Percentiles rank a stretch among this genome's conserved stretches.
Evolutionary conservation across 805 yeast genomes (phyloP).

Genomic region (Monosporozyma servazzii): DNA sequence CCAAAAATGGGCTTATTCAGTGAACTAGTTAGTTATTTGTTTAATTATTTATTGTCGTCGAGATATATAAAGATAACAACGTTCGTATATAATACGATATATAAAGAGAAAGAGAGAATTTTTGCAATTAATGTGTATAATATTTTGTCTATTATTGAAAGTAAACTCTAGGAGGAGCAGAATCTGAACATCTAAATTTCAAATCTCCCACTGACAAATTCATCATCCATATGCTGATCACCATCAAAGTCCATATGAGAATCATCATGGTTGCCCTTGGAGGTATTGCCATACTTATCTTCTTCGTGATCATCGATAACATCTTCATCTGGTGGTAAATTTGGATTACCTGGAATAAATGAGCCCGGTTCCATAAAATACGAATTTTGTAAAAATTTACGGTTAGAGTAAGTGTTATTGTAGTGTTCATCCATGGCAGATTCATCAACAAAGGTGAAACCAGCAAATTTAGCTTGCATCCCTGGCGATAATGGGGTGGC

Average conservation of each 20-base stretch:
- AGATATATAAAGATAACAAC: neutral
- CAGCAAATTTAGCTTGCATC: slow-evolving; percentile 91
- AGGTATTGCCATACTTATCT: neutral
- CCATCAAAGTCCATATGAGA: slow-evolving; percentile 31
- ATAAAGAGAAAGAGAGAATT: neutral
- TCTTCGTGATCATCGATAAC: slow-evolving; percentile 43
- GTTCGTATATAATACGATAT: neutral
- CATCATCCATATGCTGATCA: slow-evolving; percentile 63
- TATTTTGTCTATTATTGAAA: neutral
- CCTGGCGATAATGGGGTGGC: slow-evolving; percentile 81
- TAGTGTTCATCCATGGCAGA: slow-evolving; percentile 85
- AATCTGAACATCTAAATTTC: slow-evolving; percentile 39
- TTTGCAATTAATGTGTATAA: neutral
- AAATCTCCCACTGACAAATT: slow-evolving; percentile 82
- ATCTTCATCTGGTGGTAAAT: slow-evolving; percentile 74
- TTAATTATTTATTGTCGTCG: neutral
- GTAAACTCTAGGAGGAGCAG: neutral
- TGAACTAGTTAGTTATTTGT: too few species aligned
- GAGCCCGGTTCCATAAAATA: slow-evolving; percentile 51
- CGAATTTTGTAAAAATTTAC: slow-evolving; percentile 31
- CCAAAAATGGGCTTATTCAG: too few species aligned
- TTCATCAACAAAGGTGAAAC: slow-evolving; percentile 93
- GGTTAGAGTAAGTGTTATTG: slow-evolving; percentile 28
- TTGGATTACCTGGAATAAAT: slow-evolving; percentile 70
- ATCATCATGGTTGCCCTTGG: neutral